Conservation (phyloP, 2,329 filamentous ascomycete species). For the Penicillium sp. region DNA sequence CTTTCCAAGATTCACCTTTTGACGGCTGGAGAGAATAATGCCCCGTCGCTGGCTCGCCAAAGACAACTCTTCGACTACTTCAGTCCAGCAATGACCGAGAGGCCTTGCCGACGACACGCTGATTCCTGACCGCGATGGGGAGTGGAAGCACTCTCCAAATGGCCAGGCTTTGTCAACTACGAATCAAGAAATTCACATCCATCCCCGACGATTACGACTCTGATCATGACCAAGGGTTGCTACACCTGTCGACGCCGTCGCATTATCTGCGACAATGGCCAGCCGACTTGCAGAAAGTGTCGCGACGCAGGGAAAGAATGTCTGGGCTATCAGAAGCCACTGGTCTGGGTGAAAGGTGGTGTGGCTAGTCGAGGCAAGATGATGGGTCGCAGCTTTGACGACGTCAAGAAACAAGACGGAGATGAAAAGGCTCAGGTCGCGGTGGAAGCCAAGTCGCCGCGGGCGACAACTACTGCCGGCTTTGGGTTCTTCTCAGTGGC, state of each 20-base stretch:
- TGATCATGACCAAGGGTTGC: conserved; percentile 44
- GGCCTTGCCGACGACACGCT: conserved; percentile 4
- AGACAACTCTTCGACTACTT: neutral
- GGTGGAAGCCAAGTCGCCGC: neutral
- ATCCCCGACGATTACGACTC: conserved; percentile 2
- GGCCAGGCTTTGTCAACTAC: conserved; percentile 18
- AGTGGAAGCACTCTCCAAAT: conserved; percentile 20
- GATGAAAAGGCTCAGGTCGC: conserved; percentile 5
- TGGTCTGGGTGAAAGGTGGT: conserved; percentile 47
- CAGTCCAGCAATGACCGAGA: conserved; percentile 17
- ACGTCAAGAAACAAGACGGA: conserved; percentile 28
- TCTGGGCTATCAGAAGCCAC: conserved; percentile 45
- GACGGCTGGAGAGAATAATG: neutral
- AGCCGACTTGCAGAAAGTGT: conserved; percentile 47
- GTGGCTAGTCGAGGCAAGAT: conserved; percentile 50
- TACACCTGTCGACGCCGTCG: conserved; percentile 49
- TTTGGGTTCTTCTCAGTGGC: conserved; percentile 15
- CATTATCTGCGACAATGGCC: conserved; percentile 47
- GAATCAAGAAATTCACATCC: conserved; percentile 11
- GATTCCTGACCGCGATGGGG: conserved; percentile 26
- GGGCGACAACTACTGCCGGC: neutral
- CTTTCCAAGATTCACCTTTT: neutral
- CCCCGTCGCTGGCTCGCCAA: neutral
- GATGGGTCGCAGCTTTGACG: conserved; percentile 56
- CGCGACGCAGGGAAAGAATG: conserved; percentile 47